Evolutionary conservation across 805 yeast genomes (phyloP), one percentile per base, ranked within the genome.

Genomic region (Saccharomycopsis lassenensis): DNA sequence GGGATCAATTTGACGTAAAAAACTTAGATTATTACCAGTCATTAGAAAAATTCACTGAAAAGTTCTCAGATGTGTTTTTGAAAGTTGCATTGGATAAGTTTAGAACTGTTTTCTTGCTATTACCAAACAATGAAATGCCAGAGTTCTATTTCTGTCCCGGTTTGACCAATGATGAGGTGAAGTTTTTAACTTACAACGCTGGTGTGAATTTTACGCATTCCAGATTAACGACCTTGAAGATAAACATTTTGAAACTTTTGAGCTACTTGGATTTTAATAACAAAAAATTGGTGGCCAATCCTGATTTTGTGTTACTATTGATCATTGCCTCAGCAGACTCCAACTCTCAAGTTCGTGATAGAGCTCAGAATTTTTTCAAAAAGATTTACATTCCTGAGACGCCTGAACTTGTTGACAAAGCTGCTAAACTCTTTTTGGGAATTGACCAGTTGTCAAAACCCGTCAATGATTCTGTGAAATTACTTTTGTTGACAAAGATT

Each of bases 171-270:
- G 51, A 51, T 0, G 85, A 79, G 28, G 66, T 70, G 14, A 52
- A 69, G 1, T 83, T 77, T 46, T 71, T 84, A 46, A 77, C 84
- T 0, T 66, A 64, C 36, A 71, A 71, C 44, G 84, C 89, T 2
- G 89, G 87, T 19, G 69, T 75, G 1, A 54, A 69, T 0, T 75
- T 70, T 48, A 69, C 69, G 36, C 57, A 61, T 4, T 63, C 63
- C 0, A 72, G 68, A 14, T 53, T 83, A 28, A 44, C 56, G 1
- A 46, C 39, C 4, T 62, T 58, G 33, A 74, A 68, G 41, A 43
- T 39, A 4, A 60, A 65, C 7, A 58, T 71, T 1, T 32, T 69
- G 42, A 46, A 63, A 47, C 56, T 78, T 51, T 33, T 61, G 41
- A 31, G 50, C 7, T 12, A 54, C 4, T 49, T 61, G 20, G 48